Evolutionary conservation across 495 filamentous ascomycete genomes (phyloP).

Genomic region (Bryoglossum gracile): DNA sequence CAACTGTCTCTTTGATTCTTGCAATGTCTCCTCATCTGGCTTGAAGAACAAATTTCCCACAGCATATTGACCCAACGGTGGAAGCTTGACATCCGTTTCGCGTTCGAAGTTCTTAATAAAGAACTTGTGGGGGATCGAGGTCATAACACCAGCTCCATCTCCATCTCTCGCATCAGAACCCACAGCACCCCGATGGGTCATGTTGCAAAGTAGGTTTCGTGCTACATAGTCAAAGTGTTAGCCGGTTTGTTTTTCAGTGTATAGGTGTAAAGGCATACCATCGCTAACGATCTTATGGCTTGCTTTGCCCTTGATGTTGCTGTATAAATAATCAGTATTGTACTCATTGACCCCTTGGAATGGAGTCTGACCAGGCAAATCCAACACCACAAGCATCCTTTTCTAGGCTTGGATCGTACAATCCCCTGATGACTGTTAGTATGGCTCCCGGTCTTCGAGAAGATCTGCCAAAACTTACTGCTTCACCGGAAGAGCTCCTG

Average conservation of each 20-base stretch:
- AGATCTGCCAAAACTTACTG: conserved; percentile 48
- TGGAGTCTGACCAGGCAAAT: conserved; percentile 81
- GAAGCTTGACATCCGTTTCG: conserved; percentile 78
- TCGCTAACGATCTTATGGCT: conserved; percentile 99
- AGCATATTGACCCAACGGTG: conserved; percentile 88
- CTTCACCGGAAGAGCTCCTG: conserved; percentile 87
- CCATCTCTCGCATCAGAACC: conserved; percentile 97
- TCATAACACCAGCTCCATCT: conserved; percentile 98
- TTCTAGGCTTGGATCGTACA: conserved; percentile 93
- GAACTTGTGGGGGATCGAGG: conserved; percentile 96
- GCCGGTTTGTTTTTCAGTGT: neutral
- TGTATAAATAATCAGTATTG: conserved; percentile 31
- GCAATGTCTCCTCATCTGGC: conserved; percentile 78
- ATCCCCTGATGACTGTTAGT: conserved; percentile 44
- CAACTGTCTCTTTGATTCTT: conserved; percentile 81
- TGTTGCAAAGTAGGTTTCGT: conserved; percentile 94
- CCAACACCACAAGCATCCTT: conserved; percentile 99
- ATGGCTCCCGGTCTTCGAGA: neutral
- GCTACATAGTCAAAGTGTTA: conserved; percentile 41
- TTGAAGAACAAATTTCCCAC: conserved; percentile 99
- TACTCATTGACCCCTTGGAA: neutral
- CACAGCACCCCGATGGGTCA: conserved; percentile 98
- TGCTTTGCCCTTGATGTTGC: conserved; percentile 93
- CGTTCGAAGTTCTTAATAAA: conserved; percentile 97
- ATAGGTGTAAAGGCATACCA: conserved; percentile 54